Evolutionary conservation across 2,329 filamentous ascomycete genomes (phyloP), one percentile per base, ranked within the genome.

Genomic region (Ophiognomonia clavigignenti-juglandacearum): DNA sequence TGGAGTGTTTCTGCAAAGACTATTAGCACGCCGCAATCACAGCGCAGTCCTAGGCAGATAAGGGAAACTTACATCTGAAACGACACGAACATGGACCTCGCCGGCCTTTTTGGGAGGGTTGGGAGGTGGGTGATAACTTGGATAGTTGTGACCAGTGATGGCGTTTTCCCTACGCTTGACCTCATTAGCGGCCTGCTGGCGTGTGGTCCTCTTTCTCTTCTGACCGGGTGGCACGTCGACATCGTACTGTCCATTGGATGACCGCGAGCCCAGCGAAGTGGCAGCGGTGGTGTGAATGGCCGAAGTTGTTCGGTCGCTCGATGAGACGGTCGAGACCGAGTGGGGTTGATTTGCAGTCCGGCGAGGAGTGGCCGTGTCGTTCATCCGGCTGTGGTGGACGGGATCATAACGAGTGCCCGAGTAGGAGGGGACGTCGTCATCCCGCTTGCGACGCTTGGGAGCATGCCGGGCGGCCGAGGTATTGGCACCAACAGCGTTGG

Each of bases 71-170:
- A 86, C 83, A 64, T 86, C 83, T 52, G 70, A 67, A 35, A 85
- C 73, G 37, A 80, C 70, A 50, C 78, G 75, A 37, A 86, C 82
- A 40, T 73, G 68, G 7, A 92, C 86, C 51, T 92, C 87, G 58
- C 85, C 82, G 18, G 91, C 88, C 72, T 98, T 97, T 71, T 93
- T 89, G 4, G 88, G 85, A 4, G 92, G 92, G 54, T 88, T 86
- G 1, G 88, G 83, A 6, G 92, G 93, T 36, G 93, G 91, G 42
- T 89, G 79, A 63, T 97, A 97, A 54, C 80, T 86, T 54, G 82
- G 75, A 60, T 84, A 88, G 18, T 85, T 81, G 63, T 91, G 85
- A 20, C 80, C 79, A 32, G 82, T 74, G 20, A 75, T 75, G 58
- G 90, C 86, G 37, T 86, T 70, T 59, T 93, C 87, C 58, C 85